A percentile compares a stretch with the other conserved stretches of the same genome.
Evolutionary conservation across 2,329 filamentous ascomycete species (phyloP).

Genomic region (Furcasterigmium sp.): DNA sequence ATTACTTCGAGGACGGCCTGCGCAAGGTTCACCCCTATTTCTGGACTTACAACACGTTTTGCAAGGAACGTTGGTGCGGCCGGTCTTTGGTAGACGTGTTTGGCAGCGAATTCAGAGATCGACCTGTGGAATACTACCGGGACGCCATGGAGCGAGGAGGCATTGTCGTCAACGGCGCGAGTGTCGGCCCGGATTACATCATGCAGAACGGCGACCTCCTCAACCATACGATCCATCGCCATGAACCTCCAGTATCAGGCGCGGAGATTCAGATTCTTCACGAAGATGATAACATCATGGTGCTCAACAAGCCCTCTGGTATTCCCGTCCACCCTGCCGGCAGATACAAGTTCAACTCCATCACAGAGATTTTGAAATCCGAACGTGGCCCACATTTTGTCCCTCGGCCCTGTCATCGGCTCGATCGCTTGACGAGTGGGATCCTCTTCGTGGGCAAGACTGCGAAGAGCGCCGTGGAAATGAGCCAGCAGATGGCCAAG

Average conservation of each 20-base stretch:
- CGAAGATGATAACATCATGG: slow-evolving; percentile 88
- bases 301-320: slow-evolving; percentile 94
- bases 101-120: slow-evolving; percentile 84
- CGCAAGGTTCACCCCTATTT: slow-evolving; percentile 82
- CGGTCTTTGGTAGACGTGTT: slow-evolving; percentile 82
- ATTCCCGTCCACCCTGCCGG: slow-evolving; percentile 94
- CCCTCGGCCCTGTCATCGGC: slow-evolving; percentile 76
- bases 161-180: slow-evolving; percentile 75
- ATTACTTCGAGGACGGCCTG: slow-evolving; percentile 78
- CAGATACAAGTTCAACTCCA: slow-evolving; percentile 91
- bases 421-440: slow-evolving; percentile 89
- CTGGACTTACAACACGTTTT: slow-evolving; percentile 91
- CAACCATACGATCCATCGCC: slow-evolving; percentile 88
- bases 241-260: slow-evolving; percentile 87
- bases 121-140: slow-evolving; percentile 81
- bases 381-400: slow-evolving; percentile 55
- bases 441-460: slow-evolving; percentile 98
- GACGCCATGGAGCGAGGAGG: slow-evolving; percentile 74
- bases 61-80: slow-evolving; percentile 89
- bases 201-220: slow-evolving; percentile 88
- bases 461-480: slow-evolving; percentile 68
- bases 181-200: slow-evolving; percentile 60
- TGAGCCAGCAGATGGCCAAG: slow-evolving; percentile 70
- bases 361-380: slow-evolving; percentile 87
- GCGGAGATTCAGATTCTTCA: slow-evolving; percentile 77